phyloP scores from a whole-genome alignment of 202 grass and related monocot genomes.

The Dendrocalamus latiflorus region DNA sequence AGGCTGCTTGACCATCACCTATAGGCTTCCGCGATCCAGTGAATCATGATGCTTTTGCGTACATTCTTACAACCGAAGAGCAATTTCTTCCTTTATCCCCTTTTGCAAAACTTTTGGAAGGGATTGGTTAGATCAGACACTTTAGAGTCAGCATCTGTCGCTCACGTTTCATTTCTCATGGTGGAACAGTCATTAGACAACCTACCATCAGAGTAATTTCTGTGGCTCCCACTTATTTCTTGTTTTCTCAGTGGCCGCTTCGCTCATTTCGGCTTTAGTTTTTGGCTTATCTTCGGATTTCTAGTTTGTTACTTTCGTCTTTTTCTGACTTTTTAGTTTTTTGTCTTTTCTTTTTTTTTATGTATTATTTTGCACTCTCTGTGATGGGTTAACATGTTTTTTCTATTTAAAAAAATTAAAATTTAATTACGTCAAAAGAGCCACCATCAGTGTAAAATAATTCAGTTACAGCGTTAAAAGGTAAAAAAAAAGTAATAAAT shows the following conservation, averaged over 20 bases:
- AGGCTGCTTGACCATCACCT: conserved; percentile 28
- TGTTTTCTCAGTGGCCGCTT: background rate
- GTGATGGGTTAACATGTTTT: too few relatives aligned
- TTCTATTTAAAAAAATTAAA: too few relatives aligned
- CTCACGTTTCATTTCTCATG: background rate
- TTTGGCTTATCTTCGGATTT: too few relatives aligned
- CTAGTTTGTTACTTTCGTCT: too few relatives aligned
- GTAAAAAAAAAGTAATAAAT: too few relatives aligned
- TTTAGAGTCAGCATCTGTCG: background rate
- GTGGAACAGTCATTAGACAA: conserved; percentile 11
- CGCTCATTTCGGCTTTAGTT: too few relatives aligned
- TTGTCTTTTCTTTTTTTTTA: too few relatives aligned
- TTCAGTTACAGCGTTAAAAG: too few relatives aligned
- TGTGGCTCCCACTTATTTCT: background rate
- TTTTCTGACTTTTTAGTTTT: too few relatives aligned
- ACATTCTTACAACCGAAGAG: conserved; percentile 16
- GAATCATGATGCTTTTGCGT: conserved; percentile 28
- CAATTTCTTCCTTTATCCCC: conserved; percentile 20
- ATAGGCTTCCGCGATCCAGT: conserved; percentile 40
- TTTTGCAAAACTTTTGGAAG: conserved; percentile 27
- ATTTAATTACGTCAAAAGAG: too few relatives aligned
- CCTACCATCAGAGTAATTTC: conserved; percentile 13
- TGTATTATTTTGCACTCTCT: too few relatives aligned
- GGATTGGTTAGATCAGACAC: conserved; percentile 38
- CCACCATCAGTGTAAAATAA: too few relatives aligned